These are phyloP conservation scores for Linanthus parryae DNA, from an alignment of 148 eudicot genomes.

Conservation along the genomic window DNA sequence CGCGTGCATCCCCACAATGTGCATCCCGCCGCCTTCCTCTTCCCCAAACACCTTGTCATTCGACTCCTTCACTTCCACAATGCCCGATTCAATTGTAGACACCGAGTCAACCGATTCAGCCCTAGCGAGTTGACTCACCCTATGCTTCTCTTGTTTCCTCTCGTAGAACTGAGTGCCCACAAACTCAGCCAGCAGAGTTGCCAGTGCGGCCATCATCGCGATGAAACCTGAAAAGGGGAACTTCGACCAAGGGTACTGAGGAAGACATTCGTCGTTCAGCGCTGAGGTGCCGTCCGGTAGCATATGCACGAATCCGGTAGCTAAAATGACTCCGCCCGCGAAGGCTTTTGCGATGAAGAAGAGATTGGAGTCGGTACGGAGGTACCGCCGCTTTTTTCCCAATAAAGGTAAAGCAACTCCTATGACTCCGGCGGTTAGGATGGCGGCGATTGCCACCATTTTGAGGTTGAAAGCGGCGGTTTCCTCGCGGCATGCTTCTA, in stretches of 20 bases:
- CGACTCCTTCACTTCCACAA: conserved; percentile 23
- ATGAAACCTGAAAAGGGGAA: conserved; percentile 80
- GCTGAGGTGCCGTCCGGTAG: conserved; percentile 62
- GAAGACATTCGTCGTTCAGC: conserved; percentile 54
- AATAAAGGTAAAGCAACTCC: conserved; percentile 46
- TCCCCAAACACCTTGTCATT: conserved; percentile 43
- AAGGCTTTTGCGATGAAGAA: conserved; percentile 57
- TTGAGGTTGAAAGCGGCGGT: conserved; percentile 37
- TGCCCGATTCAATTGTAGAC: conserved; percentile 39
- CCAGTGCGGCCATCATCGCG: conserved; percentile 72
- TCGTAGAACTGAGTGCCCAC: conserved; percentile 79
- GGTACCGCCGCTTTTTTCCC: conserved; percentile 48
- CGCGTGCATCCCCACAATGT: conserved; percentile 74
- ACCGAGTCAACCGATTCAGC: conserved; percentile 32
- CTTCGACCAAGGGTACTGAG: conserved; percentile 59
- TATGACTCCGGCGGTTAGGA: conserved; percentile 33
- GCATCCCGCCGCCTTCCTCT: conserved; percentile 60
- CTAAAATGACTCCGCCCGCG: conserved; percentile 60
- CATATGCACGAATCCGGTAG: conserved; percentile 88
- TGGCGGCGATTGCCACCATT: conserved; percentile 38
- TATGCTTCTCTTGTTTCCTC: conserved; percentile 48
- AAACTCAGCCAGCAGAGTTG: conserved; percentile 69
- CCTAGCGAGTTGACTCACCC: conserved; percentile 15
- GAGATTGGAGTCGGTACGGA: conserved; percentile 38
- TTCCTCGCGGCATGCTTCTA: conserved; percentile 33